Conservation (phyloP, 305 asterid genomes). For the Fraxinus dipetala region DNA sequence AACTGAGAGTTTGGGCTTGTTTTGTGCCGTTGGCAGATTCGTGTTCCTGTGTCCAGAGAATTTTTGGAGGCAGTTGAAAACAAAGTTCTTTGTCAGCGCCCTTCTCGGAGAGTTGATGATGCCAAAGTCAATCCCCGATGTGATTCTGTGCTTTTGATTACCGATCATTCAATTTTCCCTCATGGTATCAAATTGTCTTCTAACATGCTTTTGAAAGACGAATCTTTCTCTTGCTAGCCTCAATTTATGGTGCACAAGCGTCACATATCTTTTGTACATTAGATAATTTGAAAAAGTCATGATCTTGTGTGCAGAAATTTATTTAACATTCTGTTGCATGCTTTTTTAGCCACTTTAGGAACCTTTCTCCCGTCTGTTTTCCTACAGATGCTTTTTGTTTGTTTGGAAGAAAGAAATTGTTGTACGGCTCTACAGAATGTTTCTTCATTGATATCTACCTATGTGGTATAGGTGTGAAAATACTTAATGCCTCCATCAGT, state of each 20-base stretch:
- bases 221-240: constrained; percentile 12
- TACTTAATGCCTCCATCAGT: background rate
- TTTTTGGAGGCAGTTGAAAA: constrained; percentile 79
- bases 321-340: constrained; percentile 12
- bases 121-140: constrained; percentile 67
- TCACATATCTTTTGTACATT: background rate
- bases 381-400: constrained; percentile 8
- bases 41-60: constrained; percentile 56
- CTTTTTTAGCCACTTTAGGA: constrained; percentile 20
- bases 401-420: background rate
- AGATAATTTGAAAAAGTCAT: background rate
- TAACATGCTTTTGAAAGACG: constrained; percentile 4
- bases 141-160: constrained; percentile 71
- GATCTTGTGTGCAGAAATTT: constrained; percentile 3
- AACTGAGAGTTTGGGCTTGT: constrained; percentile 15
- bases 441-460: constrained; percentile 3
- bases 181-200: constrained; percentile 44
- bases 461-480: background rate
- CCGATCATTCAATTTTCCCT: constrained; percentile 86
- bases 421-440: background rate
- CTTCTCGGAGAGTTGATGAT: constrained; percentile 78
- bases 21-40: constrained; percentile 46
- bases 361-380: constrained; percentile 3
- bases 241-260: background rate
- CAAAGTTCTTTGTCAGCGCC: constrained; percentile 71